Evolutionary conservation across 306 rosid species (phyloP).

Genomic region (Crataegus laevigata): DNA sequence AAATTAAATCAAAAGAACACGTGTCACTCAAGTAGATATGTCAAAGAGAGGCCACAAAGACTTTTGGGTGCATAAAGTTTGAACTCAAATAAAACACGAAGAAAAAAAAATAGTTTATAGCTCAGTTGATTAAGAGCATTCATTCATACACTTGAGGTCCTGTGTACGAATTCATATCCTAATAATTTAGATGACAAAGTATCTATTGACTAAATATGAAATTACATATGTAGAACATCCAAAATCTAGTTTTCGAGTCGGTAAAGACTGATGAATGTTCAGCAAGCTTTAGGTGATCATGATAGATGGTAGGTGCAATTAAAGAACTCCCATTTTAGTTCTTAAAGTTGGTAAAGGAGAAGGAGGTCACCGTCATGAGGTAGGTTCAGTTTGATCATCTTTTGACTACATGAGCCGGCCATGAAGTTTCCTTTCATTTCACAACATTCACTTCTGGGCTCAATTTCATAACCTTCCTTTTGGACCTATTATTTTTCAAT

Average conservation of each 20-base stretch:
- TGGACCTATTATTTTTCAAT: background rate
- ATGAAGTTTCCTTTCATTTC: background rate
- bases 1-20: too few relatives aligned
- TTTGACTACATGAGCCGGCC: background rate
- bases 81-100: too few relatives aligned
- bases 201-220: background rate
- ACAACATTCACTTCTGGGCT: background rate
- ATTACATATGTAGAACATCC: background rate
- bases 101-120: too few relatives aligned
- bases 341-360: background rate
- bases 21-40: too few relatives aligned
- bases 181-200: too few relatives aligned
- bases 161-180: too few relatives aligned
- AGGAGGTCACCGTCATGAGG: background rate
- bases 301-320: background rate
- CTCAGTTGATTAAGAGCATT: too few relatives aligned
- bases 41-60: too few relatives aligned
- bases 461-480: background rate
- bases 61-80: too few relatives aligned
- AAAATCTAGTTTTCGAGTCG: too few relatives aligned
- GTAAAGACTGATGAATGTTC: background rate
- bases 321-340: background rate
- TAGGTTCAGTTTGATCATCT: background rate
- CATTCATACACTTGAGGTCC: too few relatives aligned
- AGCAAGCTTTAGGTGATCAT: background rate